Evolutionary conservation across 331 rosid species (phyloP), one percentile per base, ranked within the genome.

Genomic region (Pyracantha coccinea): DNA sequence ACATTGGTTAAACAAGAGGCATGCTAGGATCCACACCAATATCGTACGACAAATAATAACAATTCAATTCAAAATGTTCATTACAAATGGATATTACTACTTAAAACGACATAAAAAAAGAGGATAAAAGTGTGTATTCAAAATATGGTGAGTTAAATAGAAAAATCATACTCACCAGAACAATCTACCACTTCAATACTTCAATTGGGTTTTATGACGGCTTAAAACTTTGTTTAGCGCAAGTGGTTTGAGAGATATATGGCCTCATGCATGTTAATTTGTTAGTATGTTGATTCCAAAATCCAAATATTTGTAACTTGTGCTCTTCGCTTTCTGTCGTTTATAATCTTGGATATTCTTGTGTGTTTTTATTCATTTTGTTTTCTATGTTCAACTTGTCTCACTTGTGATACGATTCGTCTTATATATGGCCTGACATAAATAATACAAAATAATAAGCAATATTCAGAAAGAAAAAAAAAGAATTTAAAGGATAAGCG

Each of bases 91-190:
- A 41, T 41, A 41, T 12, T 41, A 41, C 15, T 41, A 41, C 5
- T 41, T 12, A 3, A 41, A 41, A 5, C 0, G 0, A 41, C 2
- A 11, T 41, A 35, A 35, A 8, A 0, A 38, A 38, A 0, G 47
- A 41, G 5, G 15, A 41, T 41, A 2, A 41, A 12, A 12, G 15
- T 41, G 13, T 41, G 15, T 10, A 41, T 5, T 41, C 47, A 41
- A 0, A 41, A 41, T 0, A 12, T 2, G 15, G 0, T 41, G 5
- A 41, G 47, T 41, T 41, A 41, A 41, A 41, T 4, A 11, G 0
- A 12, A 41, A 41, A 3, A 12, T 41, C 47, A 10, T 41, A 3
- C 15, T 41, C 47, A 41, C 15, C 2, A 41, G 4, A 12, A 0
- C 47, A 41, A 41, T 41, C 1, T 41, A 41, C 47, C 1, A 2